A percentile compares a stretch with the other conserved stretches of the same genome.
Conservation (phyloP, 2,329 filamentous ascomycete genomes). For the Tolypocladium inflatum region DNA sequence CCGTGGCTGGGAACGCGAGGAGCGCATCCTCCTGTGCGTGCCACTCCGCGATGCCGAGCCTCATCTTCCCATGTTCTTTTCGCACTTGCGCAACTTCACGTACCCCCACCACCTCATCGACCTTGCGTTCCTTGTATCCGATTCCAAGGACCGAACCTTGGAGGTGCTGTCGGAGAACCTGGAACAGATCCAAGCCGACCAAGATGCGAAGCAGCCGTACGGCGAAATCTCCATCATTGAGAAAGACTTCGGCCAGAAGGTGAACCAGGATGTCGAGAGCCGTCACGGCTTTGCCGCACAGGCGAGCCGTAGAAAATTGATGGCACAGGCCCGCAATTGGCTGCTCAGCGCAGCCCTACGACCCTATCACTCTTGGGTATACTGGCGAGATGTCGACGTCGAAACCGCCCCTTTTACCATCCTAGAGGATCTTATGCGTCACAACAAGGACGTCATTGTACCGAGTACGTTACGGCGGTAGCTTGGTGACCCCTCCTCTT, state of each 20-base stretch:
- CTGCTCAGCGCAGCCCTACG: constrained; percentile 84
- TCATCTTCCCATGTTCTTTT: constrained; percentile 96
- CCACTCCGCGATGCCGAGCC: constrained; percentile 86
- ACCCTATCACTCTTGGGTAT: constrained; percentile 97
- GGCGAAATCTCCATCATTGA: constrained; percentile 97
- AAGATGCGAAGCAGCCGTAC: constrained; percentile 72
- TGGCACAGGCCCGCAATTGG: constrained; percentile 98
- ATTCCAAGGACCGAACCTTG: constrained; percentile 89
- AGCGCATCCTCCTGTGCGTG: constrained; percentile 89
- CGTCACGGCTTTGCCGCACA: constrained; percentile 96
- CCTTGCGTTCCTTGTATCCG: constrained; percentile 90
- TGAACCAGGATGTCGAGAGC: constrained; percentile 95
- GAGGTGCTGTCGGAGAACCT: constrained; percentile 65
- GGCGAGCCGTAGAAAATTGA: constrained; percentile 84
- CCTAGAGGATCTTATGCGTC: constrained; percentile 93
- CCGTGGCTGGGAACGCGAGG: constrained; percentile 90
- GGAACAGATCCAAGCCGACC: constrained; percentile 68
- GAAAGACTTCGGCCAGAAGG: constrained; percentile 97
- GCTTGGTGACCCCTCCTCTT: neutral
- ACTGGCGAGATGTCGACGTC: constrained; percentile 98
- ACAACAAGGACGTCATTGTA: constrained; percentile 98
- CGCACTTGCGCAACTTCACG: constrained; percentile 91
- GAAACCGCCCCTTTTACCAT: constrained; percentile 96
- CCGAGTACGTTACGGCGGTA: constrained; percentile 60
- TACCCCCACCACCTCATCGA: constrained; percentile 97